A percentile compares a stretch with the other conserved stretches of the same genome.
Conservation (phyloP, 2,329 filamentous ascomycete species). For the Fusarium sp. region DNA sequence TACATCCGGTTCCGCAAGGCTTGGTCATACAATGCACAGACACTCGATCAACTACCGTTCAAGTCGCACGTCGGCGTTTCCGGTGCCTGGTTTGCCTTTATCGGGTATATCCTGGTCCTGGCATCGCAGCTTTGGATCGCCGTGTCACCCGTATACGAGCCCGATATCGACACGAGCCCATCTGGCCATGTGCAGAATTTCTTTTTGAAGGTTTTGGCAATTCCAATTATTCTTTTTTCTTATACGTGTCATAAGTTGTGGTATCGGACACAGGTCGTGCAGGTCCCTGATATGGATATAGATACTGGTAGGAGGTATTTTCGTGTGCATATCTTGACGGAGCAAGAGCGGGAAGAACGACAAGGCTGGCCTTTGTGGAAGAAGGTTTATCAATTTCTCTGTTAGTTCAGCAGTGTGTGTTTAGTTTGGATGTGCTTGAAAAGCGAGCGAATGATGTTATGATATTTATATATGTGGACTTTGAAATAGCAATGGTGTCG, state of each 20-base stretch:
- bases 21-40: constrained; percentile 76
- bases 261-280: constrained; percentile 76
- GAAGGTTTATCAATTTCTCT: constrained; percentile 78
- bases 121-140: constrained; percentile 90
- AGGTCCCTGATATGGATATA: constrained; percentile 82
- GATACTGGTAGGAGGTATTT: constrained; percentile 87
- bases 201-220: constrained; percentile 78
- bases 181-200: constrained; percentile 70
- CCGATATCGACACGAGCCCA: constrained; percentile 52
- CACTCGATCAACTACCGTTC: constrained; percentile 83
- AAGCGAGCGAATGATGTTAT: not conserved
- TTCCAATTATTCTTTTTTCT: constrained; percentile 75
- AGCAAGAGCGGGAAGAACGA: constrained; percentile 82
- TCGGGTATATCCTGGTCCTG: constrained; percentile 80
- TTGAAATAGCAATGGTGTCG: not conserved
- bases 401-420: constrained; percentile 57
- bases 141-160: constrained; percentile 76
- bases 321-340: constrained; percentile 80
- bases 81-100: constrained; percentile 86
- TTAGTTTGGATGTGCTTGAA: not conserved
- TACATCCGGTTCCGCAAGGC: constrained; percentile 91
- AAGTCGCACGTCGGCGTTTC: constrained; percentile 79
- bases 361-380: constrained; percentile 82
- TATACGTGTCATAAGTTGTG: constrained; percentile 82
- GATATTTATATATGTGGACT: not conserved